A percentile compares a stretch with the other conserved stretches of the same genome.
Conservation (phyloP, 2,329 filamentous ascomycete genomes). For the Diaporthe capsici region DNA sequence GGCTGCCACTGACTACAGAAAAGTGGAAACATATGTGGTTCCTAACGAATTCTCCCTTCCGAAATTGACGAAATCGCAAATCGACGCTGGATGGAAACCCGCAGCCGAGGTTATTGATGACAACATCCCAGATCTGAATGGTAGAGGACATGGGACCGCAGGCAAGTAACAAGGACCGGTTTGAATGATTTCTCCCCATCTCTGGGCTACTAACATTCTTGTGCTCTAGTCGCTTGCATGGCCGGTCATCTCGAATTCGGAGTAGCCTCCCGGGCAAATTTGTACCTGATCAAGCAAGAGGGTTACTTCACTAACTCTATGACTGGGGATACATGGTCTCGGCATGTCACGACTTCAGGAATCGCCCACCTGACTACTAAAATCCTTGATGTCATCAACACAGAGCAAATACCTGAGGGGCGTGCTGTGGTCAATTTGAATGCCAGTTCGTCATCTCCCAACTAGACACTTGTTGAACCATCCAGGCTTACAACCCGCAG, state of each 20-base stretch:
- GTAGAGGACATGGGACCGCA: slow-evolving; percentile 16
- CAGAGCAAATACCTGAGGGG: not conserved
- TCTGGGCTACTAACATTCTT: no score
- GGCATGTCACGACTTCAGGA: not conserved
- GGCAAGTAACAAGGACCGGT: not conserved
- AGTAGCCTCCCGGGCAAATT: slow-evolving; percentile 12
- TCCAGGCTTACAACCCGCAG: not conserved
- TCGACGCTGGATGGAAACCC: slow-evolving; percentile 1
- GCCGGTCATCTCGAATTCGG: not conserved
- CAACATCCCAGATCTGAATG: not conserved
- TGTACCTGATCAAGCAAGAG: slow-evolving; percentile 15
- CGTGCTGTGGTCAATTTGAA: not conserved
- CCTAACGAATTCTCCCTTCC: slow-evolving; percentile 2
- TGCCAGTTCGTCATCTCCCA: not conserved
- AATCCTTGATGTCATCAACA: not conserved
- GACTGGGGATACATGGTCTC: not conserved
- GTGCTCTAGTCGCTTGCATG: slow-evolving; percentile 10
- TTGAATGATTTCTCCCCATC: no score
- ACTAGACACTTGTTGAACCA: not conserved
- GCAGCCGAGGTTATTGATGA: slow-evolving; percentile 21
- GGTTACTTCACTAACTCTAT: not conserved
- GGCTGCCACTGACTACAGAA: slow-evolving; percentile 20
- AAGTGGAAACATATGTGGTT: not conserved
- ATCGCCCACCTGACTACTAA: not conserved
- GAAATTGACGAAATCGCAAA: not conserved